Percentiles rank a stretch among this genome's conserved stretches.
Evolutionary conservation across 306 rosid genomes (phyloP).

Genomic region (Heteromeles arbutifolia): DNA sequence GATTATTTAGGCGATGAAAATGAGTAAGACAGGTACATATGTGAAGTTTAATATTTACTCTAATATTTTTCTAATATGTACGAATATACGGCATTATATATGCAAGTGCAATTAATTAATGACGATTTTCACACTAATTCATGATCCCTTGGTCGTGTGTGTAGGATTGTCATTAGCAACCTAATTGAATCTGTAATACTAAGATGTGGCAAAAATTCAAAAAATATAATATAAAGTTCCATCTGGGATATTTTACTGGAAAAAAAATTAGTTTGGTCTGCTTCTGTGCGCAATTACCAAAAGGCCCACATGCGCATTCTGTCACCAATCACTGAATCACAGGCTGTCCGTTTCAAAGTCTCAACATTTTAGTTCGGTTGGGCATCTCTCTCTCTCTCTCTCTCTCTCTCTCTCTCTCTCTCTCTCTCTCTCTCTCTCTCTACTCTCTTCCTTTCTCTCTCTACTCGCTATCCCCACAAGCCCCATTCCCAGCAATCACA

Average conservation of each 20-base stretch:
- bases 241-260: not conserved
- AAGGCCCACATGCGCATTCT: not conserved
- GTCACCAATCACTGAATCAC: constrained; percentile 21
- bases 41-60: not conserved
- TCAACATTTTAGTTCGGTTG: constrained; percentile 3
- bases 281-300: not conserved
- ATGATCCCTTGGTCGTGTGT: not conserved
- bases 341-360: constrained; percentile 25
- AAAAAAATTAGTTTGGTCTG: too few relatives aligned
- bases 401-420: not conserved
- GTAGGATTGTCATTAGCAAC: not conserved
- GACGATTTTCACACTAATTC: not conserved
- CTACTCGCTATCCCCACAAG: constrained; percentile 25
- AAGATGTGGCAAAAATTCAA: too few relatives aligned
- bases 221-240: too few relatives aligned
- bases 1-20: not conserved
- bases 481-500: constrained; percentile 62
- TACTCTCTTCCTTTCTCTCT: not conserved
- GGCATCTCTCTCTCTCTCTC: constrained; percentile 8
- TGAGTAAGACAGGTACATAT: not conserved
- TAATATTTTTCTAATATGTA: not conserved
- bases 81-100: not conserved
- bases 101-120: not conserved
- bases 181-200: too few relatives aligned
- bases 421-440: constrained; percentile 1